These are phyloP conservation scores for Cryphonectria nitschkei DNA, from an alignment of 2,329 filamentous ascomycete species.

Conservation along the genomic window DNA sequence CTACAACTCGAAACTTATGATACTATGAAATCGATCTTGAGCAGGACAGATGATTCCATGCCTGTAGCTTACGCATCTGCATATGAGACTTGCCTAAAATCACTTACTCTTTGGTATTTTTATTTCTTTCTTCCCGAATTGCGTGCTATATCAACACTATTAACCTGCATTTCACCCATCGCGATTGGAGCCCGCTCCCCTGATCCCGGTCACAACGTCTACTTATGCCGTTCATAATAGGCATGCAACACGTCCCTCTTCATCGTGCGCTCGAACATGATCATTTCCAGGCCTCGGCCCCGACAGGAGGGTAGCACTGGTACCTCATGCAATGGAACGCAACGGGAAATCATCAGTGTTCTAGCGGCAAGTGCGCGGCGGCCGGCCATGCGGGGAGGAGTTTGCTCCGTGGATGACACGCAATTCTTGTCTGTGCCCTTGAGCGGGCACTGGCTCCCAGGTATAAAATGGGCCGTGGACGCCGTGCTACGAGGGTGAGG, in stretches of 20 bases:
- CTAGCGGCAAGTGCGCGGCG: neutral
- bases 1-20: too few species aligned
- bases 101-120: neutral
- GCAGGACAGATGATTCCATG: neutral
- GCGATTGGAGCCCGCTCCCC: slow-evolving; percentile 4
- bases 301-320: neutral
- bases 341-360: neutral
- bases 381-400: neutral
- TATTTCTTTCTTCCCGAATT: neutral
- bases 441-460: neutral
- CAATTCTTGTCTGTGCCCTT: neutral
- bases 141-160: neutral
- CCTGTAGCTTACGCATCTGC: neutral
- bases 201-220: neutral
- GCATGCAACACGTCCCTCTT: neutral
- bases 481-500: neutral
- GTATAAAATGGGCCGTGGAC: neutral
- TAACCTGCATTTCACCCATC: neutral
- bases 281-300: neutral
- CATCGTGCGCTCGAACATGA: neutral
- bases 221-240: neutral
- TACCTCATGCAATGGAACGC: neutral
- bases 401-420: neutral
- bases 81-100: neutral
- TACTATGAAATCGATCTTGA: too few species aligned